phyloP scores from a whole-genome alignment of 2,329 filamentous ascomycete genomes.

The Lecanosticta acicola region DNA sequence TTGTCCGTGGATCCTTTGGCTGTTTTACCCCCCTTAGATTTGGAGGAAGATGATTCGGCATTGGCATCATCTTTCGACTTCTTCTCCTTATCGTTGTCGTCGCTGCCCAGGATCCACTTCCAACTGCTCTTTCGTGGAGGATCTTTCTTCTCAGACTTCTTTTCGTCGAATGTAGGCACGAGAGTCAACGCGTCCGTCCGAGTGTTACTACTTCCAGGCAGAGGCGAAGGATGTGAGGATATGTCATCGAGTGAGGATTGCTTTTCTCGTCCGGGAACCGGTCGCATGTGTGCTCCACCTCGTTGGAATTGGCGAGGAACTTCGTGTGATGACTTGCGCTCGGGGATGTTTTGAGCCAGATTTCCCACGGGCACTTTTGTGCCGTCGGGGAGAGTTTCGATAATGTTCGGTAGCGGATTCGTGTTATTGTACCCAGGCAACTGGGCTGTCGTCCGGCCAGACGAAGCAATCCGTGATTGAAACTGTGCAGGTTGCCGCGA shows the following conservation, averaged over 20 bases:
- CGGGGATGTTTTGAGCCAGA: slow-evolving; percentile 38
- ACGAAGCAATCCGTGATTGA: slow-evolving; percentile 51
- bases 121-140: slow-evolving; percentile 69
- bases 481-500: slow-evolving; percentile 44
- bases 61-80: slow-evolving; percentile 47
- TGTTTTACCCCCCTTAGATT: slow-evolving; percentile 48
- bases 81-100: slow-evolving; percentile 64
- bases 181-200: slow-evolving; percentile 74
- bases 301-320: slow-evolving; percentile 28
- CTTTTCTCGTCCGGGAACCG: slow-evolving; percentile 33
- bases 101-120: slow-evolving; percentile 69
- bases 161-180: slow-evolving; percentile 69
- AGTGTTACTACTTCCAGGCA: slow-evolving; percentile 60
- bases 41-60: slow-evolving; percentile 33
- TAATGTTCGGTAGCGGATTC: slow-evolving; percentile 51
- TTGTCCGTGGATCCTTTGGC: slow-evolving; percentile 62
- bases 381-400: slow-evolving; percentile 53
- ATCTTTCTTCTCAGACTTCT: slow-evolving; percentile 65
- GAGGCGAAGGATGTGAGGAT: slow-evolving; percentile 58
- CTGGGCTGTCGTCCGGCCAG: slow-evolving; percentile 51
- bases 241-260: slow-evolving; percentile 57
- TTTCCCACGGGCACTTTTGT: slow-evolving; percentile 26
- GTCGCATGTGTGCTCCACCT: slow-evolving; percentile 32
- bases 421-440: slow-evolving; percentile 42
- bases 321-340: slow-evolving; percentile 45